These are phyloP conservation scores for Lachnellula occidentalis DNA, from an alignment of 2,329 filamentous ascomycete species.

Conservation along the genomic window DNA sequence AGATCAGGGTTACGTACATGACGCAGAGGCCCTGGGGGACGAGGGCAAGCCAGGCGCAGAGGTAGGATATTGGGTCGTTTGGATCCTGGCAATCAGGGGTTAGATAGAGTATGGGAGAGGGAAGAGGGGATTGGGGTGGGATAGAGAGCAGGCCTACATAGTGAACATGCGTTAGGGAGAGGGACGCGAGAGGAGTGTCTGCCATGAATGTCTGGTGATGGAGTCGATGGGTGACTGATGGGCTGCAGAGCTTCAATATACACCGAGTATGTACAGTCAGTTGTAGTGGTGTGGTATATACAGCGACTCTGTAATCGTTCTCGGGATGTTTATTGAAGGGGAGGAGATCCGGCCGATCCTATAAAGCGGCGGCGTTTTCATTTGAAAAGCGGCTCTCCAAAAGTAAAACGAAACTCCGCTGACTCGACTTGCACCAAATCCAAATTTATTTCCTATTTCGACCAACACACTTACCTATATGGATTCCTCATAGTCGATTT, in stretches of 20 bases:
- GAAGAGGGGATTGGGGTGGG: constrained; percentile 5
- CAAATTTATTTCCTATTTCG: background rate
- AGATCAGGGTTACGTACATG: constrained; percentile 83
- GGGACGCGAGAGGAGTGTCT: constrained; percentile 66
- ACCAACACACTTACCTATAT: background rate
- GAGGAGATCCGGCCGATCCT: background rate
- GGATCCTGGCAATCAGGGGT: constrained; percentile 59
- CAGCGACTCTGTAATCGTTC: background rate
- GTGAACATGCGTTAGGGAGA: constrained; percentile 93
- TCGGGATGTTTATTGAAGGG: background rate
- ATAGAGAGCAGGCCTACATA: constrained; percentile 59
- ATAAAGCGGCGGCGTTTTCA: constrained; percentile 2
- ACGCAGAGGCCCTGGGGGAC: constrained; percentile 88
- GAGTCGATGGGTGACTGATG: too few relatives aligned
- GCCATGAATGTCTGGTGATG: constrained; percentile 24
- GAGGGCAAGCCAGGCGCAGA: constrained; percentile 91
- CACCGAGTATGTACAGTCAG: too few relatives aligned
- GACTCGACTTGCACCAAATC: background rate
- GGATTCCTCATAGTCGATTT: too few relatives aligned
- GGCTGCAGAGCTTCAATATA: too few relatives aligned
- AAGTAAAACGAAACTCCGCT: constrained; percentile 4
- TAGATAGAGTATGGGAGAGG: constrained; percentile 7
- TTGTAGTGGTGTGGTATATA: background rate
- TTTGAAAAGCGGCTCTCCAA: constrained; percentile 22
- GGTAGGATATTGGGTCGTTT: constrained; percentile 72